Percentiles rank a stretch among this genome's conserved stretches.
Conservation (phyloP, 768 basidiomycete species). For the Phlebiopsis gigantea region DNA sequence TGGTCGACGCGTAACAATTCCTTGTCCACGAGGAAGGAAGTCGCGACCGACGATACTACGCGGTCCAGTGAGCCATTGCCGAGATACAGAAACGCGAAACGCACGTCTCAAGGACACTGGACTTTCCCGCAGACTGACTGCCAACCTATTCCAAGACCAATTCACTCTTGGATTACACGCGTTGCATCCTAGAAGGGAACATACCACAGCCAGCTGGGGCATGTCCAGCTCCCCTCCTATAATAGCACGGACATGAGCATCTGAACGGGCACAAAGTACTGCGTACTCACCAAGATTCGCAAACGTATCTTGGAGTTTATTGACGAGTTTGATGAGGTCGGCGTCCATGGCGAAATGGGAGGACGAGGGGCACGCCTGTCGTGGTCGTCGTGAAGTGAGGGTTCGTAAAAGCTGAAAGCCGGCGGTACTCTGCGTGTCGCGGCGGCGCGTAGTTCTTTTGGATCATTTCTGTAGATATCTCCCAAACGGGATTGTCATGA, state of each 20-base stretch:
- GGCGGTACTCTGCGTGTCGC: conserved; percentile 2
- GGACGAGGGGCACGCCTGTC: conserved; percentile 1
- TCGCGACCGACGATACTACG: conserved; percentile 85
- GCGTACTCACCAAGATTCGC: conserved; percentile 68
- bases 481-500: too few species aligned
- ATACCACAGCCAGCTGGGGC: conserved; percentile 85
- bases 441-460: conserved; percentile 5
- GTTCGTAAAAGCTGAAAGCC: conserved; percentile 3
- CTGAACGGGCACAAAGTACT: conserved; percentile 1
- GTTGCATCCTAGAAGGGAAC: conserved; percentile 26
- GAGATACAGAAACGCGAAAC: conserved; percentile 26
- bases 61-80: background rate
- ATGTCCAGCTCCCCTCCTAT: conserved; percentile 87
- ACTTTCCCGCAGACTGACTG: conserved; percentile 95
- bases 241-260: conserved; percentile 8
- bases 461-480: background rate
- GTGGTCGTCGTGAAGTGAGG: background rate
- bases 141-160: conserved; percentile 57
- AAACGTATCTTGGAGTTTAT: conserved; percentile 93
- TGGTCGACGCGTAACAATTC: conserved; percentile 95
- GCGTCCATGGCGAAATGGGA: conserved; percentile 65
- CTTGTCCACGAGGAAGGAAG: conserved; percentile 83
- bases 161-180: conserved; percentile 1
- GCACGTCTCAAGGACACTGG: conserved; percentile 92
- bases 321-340: conserved; percentile 90